phyloP scores from a whole-genome alignment of 2,329 filamentous ascomycete species.

The Raffaelea deltoideospora region DNA sequence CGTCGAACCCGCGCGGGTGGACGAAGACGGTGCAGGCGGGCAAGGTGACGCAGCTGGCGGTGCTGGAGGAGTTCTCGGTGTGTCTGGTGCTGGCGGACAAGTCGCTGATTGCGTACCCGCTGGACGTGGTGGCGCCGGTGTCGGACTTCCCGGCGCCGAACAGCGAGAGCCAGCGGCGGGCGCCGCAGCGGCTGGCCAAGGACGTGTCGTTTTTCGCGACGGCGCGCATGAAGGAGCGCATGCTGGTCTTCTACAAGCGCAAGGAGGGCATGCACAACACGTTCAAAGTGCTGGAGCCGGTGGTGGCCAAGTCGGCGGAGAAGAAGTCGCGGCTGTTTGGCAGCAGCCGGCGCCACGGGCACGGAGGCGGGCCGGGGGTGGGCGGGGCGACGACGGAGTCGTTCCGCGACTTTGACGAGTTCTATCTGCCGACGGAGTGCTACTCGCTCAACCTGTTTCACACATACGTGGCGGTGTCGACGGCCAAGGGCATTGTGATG shows the following conservation, averaged over 20 bases:
- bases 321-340: slow-evolving; percentile 58
- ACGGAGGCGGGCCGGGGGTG: no score
- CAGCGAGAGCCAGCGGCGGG: slow-evolving; percentile 61
- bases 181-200: slow-evolving; percentile 83
- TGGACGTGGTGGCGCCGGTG: slow-evolving; percentile 64
- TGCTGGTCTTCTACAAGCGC: slow-evolving; percentile 92
- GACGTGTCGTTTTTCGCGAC: slow-evolving; percentile 96
- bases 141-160: slow-evolving; percentile 44
- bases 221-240: slow-evolving; percentile 92
- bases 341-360: no score
- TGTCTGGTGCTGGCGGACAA: slow-evolving; percentile 87
- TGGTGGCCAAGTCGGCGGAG: slow-evolving; percentile 82
- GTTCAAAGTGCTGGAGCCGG: slow-evolving; percentile 92
- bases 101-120: slow-evolving; percentile 79
- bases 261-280: slow-evolving; percentile 82
- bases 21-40: slow-evolving; percentile 61
- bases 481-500: slow-evolving; percentile 84
- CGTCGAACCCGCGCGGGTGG: slow-evolving; percentile 84
- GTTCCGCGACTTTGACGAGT: slow-evolving; percentile 97
- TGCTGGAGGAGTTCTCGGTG: slow-evolving; percentile 89
- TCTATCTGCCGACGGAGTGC: slow-evolving; percentile 93
- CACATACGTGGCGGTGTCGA: slow-evolving; percentile 80
- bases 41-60: slow-evolving; percentile 80
- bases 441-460: slow-evolving; percentile 95
- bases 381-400: slow-evolving; percentile 62